Conservation (phyloP, 106 monocot genomes). For the Iris macrosiphon region DNA sequence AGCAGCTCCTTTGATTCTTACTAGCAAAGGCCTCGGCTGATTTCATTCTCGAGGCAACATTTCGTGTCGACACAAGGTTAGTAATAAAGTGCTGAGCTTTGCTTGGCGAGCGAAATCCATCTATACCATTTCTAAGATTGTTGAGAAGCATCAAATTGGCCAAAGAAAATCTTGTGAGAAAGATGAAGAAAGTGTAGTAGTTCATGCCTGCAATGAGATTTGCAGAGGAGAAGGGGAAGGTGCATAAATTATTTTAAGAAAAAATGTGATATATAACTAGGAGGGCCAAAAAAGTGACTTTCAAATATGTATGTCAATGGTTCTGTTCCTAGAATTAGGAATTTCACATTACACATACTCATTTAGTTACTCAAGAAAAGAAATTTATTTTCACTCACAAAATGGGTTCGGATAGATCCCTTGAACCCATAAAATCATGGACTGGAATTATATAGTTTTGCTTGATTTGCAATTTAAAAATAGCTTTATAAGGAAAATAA, state of each 20-base stretch:
- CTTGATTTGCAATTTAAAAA: no score
- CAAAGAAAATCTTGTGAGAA: conserved; percentile 57
- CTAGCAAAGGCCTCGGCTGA: conserved; percentile 60
- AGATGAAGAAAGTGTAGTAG: conserved; percentile 80
- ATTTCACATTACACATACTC: neutral
- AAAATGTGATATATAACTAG: neutral
- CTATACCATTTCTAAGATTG: conserved; percentile 22
- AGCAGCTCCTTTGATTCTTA: conserved; percentile 35
- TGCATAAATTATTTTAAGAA: neutral
- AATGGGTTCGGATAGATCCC: no score
- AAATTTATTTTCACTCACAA: no score
- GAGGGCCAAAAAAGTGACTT: neutral
- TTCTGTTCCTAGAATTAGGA: no score
- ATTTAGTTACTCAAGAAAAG: neutral
- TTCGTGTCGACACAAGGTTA: conserved; percentile 46
- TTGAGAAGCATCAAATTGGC: conserved; percentile 44
- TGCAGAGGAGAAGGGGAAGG: neutral
- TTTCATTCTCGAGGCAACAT: conserved; percentile 60
- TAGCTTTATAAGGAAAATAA: no score
- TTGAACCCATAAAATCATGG: no score
- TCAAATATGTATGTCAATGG: no score
- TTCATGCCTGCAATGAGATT: conserved; percentile 95
- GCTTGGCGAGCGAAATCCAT: neutral
- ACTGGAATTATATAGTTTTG: no score
- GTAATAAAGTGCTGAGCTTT: conserved; percentile 22